Base-by-base conservation (phyloP, 2,329 filamentous ascomycete species). In the Hymenoscyphus albidus region DNA sequence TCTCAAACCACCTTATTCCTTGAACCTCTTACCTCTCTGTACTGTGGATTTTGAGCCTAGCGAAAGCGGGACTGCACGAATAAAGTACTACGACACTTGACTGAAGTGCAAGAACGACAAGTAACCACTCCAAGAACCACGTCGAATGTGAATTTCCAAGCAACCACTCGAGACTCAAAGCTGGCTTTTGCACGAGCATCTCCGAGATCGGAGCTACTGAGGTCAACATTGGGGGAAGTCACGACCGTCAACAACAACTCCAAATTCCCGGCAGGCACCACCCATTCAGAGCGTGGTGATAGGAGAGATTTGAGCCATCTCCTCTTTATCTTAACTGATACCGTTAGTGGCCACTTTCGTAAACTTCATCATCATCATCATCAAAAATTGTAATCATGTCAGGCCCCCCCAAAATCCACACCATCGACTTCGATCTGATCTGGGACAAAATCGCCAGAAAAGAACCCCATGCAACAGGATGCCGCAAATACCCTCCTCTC, bases 401-500 rank as follows among this genome's bases (percentile, higher is more conserved):
- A 13, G 48, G 18, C 4, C 48, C 35, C 35, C 35, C 35, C 35
- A 35, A 35, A 35, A 35, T 35, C 35, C 35, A 35, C 6, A 7
- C 35, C 9, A 35, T 54, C n/a, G 3, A 27, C 10, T 3, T 54
- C 18, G 48, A 12, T 27, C n/a, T 22, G 5, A 27, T 51, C 9
- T 54, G 18, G 18, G 48, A 54, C 22, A 54, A 54, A 22, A 13
- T 27, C 7, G 48, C 18, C 9, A 22, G 22, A 18, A 10, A 22
- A 54, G 48, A 54, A 54, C 6, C 18, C 13, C n/a, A 22, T 12
- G 18, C 18, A 44, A 48, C n/a, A 54, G 42, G 16, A n/a, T 44
- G 12, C 16, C 16, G 14, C 10, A 31, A 54, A 2, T 55, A 56
- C n/a, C 58, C 40, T 7, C 27, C 13, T 51, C 69, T 67, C 27